Evolutionary conservation across 495 filamentous ascomycete genomes (phyloP).

Genomic region (Chaetomium fimeti): DNA sequence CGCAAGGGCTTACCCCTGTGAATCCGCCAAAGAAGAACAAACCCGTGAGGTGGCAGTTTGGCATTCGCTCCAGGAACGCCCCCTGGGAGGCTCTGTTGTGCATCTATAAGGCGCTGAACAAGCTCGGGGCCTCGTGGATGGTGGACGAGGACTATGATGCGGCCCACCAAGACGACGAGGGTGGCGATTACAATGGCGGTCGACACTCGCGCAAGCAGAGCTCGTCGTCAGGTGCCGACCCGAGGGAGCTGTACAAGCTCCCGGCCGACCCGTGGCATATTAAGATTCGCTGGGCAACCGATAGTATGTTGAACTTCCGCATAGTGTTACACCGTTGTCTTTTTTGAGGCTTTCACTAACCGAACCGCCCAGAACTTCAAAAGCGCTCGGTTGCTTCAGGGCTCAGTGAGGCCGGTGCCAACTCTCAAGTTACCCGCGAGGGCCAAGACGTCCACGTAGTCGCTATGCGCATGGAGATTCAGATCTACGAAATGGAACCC

Average conservation of each 20-base stretch:
- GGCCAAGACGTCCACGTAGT: slow-evolving; percentile 52
- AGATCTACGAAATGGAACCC: slow-evolving; percentile 92
- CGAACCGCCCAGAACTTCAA: slow-evolving; percentile 36
- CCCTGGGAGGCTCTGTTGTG: slow-evolving; percentile 91
- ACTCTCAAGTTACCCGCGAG: slow-evolving; percentile 41
- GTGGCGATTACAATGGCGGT: slow-evolving; percentile 25
- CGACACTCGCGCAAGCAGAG: slow-evolving; percentile 23
- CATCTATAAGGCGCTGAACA: slow-evolving; percentile 83
- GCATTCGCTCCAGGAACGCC: slow-evolving; percentile 88
- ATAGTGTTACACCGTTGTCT: neutral
- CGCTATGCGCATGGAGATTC: slow-evolving; percentile 89
- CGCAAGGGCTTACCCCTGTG: slow-evolving; percentile 61
- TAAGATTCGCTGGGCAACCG: slow-evolving; percentile 78
- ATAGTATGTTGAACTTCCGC: slow-evolving; percentile 57
- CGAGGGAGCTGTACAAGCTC: slow-evolving; percentile 60
- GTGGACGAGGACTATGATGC: slow-evolving; percentile 55
- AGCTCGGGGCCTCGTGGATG: slow-evolving; percentile 85
- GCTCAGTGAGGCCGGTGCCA: slow-evolving; percentile 37
- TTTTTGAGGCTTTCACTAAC: neutral
- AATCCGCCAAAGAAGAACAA: slow-evolving; percentile 62
- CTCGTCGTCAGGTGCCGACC: slow-evolving; percentile 32
- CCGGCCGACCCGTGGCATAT: slow-evolving; percentile 97
- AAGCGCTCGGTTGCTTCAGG: slow-evolving; percentile 39
- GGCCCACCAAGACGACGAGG: slow-evolving; percentile 34
- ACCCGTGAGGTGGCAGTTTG: slow-evolving; percentile 92